These are phyloP conservation scores for Talaromyces sp. DNA, from an alignment of 2,329 filamentous ascomycete species.

Conservation along the genomic window DNA sequence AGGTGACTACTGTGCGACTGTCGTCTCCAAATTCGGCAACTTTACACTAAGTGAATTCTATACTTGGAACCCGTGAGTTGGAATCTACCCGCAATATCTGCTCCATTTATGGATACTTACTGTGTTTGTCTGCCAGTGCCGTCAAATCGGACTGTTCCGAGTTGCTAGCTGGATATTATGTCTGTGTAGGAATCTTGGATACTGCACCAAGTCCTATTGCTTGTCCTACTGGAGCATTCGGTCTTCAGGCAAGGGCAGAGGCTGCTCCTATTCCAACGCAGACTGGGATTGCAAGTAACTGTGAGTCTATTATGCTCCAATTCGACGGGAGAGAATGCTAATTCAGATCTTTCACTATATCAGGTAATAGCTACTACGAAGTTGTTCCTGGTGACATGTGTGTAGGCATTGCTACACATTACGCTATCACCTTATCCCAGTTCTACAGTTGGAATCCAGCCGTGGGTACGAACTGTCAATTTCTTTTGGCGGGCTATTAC, in stretches of 20 bases:
- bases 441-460: constrained; percentile 28
- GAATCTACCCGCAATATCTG: not conserved
- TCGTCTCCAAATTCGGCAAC: not conserved
- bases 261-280: constrained; percentile 17
- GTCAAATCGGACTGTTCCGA: constrained; percentile 13
- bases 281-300: constrained; percentile 14
- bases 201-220: not conserved
- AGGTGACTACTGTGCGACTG: constrained; percentile 3
- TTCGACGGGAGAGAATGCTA: not conserved
- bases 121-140: not conserved
- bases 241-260: constrained; percentile 6
- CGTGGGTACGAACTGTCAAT: constrained; percentile 23
- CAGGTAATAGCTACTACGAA: constrained; percentile 17
- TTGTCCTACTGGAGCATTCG: not conserved
- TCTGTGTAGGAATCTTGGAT: constrained; percentile 9
- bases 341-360: not conserved
- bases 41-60: constrained; percentile 9
- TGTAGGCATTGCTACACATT: constrained; percentile 12
- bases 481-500: constrained; percentile 22
- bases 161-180: constrained; percentile 9
- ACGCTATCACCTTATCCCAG: constrained; percentile 19
- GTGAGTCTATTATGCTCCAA: not conserved
- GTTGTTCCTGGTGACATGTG: constrained; percentile 17
- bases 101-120: not conserved
- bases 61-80: constrained; percentile 10